phyloP scores from a whole-genome alignment of 345 rosid species.

The Barbarea vulgaris region DNA sequence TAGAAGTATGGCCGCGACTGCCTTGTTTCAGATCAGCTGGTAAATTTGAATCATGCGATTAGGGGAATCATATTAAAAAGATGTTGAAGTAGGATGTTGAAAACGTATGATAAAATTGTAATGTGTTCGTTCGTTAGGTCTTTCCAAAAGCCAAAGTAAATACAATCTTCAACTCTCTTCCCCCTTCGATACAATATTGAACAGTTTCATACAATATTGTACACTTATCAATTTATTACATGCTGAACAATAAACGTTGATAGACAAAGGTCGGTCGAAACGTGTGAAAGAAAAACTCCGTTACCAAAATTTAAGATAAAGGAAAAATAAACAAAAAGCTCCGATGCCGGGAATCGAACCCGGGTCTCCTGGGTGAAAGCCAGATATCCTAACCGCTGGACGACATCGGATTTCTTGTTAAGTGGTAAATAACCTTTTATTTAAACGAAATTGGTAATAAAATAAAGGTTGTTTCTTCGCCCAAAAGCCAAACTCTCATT shows the following conservation, averaged over 20 bases:
- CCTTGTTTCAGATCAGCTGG: slow-evolving; percentile 12
- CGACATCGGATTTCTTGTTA: slow-evolving; percentile 60
- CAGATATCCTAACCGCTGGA: slow-evolving; percentile 98
- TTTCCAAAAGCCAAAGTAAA: slow-evolving; percentile 24
- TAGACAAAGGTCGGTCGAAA: neutral
- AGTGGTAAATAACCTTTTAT: rapidly evolving
- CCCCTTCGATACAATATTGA: neutral
- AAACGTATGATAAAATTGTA: slow-evolving; percentile 12
- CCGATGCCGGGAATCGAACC: slow-evolving; percentile 98
- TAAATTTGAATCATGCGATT: slow-evolving; percentile 16
- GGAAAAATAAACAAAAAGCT: slow-evolving; percentile 26
- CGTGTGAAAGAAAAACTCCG: neutral
- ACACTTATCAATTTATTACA: neutral
- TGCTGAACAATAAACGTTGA: neutral
- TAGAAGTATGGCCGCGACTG: slow-evolving; percentile 11
- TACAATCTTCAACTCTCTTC: slow-evolving; percentile 13
- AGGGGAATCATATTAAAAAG: slow-evolving; percentile 16
- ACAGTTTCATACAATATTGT: slow-evolving; percentile 2
- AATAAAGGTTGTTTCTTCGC: neutral
- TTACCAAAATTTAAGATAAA: neutral
- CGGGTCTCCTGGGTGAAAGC: slow-evolving; percentile 99
- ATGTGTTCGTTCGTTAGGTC: slow-evolving; percentile 11
- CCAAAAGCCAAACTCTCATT: neutral
- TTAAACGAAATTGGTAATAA: neutral
- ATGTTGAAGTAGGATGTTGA: neutral